Evolutionary conservation across 73 alveolate genomes (phyloP).

Genomic region (Diophrys appendiculata): DNA sequence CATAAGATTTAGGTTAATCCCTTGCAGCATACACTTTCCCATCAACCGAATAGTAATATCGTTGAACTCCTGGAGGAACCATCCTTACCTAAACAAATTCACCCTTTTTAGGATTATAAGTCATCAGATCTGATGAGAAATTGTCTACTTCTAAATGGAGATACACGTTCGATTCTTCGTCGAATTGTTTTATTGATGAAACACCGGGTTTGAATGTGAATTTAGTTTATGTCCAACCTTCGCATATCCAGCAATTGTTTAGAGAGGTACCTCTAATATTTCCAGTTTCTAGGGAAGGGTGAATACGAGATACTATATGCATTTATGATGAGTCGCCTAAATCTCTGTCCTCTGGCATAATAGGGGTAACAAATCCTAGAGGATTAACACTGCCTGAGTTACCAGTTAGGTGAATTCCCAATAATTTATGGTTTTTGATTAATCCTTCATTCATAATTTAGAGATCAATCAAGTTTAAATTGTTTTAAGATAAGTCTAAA

Average conservation of each 20-base stretch:
- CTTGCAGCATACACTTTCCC: constrained; percentile 8
- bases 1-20: background rate
- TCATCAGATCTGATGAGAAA: background rate
- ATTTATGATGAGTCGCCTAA: background rate
- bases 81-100: constrained; percentile 7
- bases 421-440: constrained; percentile 57
- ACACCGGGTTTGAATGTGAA: constrained; percentile 63
- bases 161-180: background rate
- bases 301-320: constrained; percentile 32
- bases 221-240: constrained; percentile 84
- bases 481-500: constrained; percentile 56
- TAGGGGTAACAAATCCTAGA: constrained; percentile 45
- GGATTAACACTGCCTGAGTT: constrained; percentile 53
- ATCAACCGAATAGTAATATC: constrained; percentile 35
- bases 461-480: constrained; percentile 36
- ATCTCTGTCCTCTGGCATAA: background rate
- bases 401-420: constrained; percentile 69
- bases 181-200: background rate
- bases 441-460: constrained; percentile 57
- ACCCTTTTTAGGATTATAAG: background rate
- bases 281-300: constrained; percentile 38
- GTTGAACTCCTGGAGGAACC: constrained; percentile 33
- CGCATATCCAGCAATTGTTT: constrained; percentile 83
- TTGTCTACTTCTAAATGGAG: background rate
- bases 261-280: background rate